A percentile compares a stretch with the other conserved stretches of the same genome.
Conservation (phyloP, 345 rosid species). For the Salix exigua region DNA sequence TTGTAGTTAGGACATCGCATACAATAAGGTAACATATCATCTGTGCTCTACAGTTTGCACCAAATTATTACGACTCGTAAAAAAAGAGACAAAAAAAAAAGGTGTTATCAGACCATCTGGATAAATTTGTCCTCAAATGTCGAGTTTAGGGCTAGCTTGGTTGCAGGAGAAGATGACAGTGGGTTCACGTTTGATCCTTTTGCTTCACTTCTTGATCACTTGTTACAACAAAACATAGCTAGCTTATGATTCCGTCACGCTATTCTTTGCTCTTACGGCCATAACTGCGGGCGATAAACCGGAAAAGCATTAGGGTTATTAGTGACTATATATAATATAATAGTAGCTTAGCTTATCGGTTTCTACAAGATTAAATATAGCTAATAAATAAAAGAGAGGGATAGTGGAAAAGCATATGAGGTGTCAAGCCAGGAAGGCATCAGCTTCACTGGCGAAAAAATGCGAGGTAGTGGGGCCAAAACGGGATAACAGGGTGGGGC, state of each 20-base stretch:
- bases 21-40: background rate
- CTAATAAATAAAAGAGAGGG: background rate
- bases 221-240: constrained; percentile 30
- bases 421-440: constrained; percentile 9
- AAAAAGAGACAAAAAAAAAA: too few species aligned
- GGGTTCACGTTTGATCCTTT: constrained; percentile 62
- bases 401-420: background rate
- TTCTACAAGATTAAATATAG: constrained; percentile 1
- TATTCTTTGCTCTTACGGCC: too few species aligned
- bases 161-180: constrained; percentile 51
- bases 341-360: constrained; percentile 30
- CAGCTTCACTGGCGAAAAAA: constrained; percentile 8
- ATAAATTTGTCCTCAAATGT: background rate
- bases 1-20: background rate
- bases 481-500: constrained; percentile 43
- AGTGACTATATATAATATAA: background rate
- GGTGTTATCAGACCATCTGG: too few species aligned
- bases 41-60: background rate
- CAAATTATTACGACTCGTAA: background rate
- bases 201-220: constrained; percentile 75
- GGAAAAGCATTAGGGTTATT: constrained; percentile 18
- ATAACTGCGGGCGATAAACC: constrained; percentile 47
- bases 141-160: constrained; percentile 15
- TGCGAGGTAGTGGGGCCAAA: constrained; percentile 20
- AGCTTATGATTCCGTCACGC: background rate